phyloP scores from a whole-genome alignment of 2,329 filamentous ascomycete genomes.

The Rhinocladiella mackenziei region DNA sequence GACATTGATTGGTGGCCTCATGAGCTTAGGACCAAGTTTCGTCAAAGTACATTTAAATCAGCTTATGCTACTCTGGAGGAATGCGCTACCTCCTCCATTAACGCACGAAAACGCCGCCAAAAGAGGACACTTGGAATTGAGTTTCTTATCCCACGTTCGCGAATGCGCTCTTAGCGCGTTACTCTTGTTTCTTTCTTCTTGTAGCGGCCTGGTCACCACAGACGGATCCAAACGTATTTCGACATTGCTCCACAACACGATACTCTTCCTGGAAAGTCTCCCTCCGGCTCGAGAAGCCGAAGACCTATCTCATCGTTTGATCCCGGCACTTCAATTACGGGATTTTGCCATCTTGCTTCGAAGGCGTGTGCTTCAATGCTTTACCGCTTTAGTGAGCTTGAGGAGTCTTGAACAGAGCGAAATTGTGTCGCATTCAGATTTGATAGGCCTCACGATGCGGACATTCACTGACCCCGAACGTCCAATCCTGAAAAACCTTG shows the following conservation, averaged over 20 bases:
- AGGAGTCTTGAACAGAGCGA: constrained; percentile 83
- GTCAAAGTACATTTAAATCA: constrained; percentile 98
- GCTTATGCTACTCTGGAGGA: constrained; percentile 91
- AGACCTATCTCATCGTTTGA: constrained; percentile 77
- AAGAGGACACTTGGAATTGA: constrained; percentile 79
- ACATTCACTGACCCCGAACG: constrained; percentile 91
- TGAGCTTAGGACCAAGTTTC: constrained; percentile 95
- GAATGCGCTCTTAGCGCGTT: constrained; percentile 92
- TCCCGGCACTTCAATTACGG: constrained; percentile 78
- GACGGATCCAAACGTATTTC: constrained; percentile 92
- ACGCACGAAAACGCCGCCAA: constrained; percentile 85
- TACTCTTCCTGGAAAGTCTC: constrained; percentile 78
- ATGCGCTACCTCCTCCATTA: constrained; percentile 90
- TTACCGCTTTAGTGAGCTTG: constrained; percentile 82
- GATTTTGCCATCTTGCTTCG: constrained; percentile 93
- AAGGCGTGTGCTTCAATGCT: constrained; percentile 88
- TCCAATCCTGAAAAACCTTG: constrained; percentile 71
- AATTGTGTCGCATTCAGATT: constrained; percentile 81
- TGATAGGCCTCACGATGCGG: constrained; percentile 82
- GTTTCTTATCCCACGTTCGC: constrained; percentile 87
- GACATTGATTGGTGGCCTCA: constrained; percentile 92
- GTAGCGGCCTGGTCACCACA: constrained; percentile 82
- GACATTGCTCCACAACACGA: constrained; percentile 91
- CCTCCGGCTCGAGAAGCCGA: constrained; percentile 80
- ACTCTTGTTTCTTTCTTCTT: constrained; percentile 87